phyloP scores from a whole-genome alignment of 768 basidiomycete species.

The Grammothele lineata region DNA sequence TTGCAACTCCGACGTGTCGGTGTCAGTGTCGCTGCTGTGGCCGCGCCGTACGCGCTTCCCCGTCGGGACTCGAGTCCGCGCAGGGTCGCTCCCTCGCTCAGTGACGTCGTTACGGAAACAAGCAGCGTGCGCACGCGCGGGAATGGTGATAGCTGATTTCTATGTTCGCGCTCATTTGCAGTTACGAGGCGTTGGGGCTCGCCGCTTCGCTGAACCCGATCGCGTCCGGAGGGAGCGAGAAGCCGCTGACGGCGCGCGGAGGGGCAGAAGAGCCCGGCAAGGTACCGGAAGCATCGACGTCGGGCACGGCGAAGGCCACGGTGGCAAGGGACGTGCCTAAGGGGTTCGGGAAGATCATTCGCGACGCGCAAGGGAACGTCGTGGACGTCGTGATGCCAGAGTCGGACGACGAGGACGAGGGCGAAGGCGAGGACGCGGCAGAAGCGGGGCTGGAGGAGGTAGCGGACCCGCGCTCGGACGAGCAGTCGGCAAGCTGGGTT shows the following conservation, averaged over 20 bases:
- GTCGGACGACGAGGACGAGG: conserved; percentile 52
- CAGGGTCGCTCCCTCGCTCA: no score
- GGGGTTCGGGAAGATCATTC: conserved; percentile 77
- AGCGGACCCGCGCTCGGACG: conserved; percentile 20
- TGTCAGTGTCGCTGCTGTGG: no score
- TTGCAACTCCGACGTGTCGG: no score
- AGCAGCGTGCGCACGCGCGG: no score
- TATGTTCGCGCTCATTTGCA: conserved; percentile 34
- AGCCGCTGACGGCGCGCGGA: conserved; percentile 12
- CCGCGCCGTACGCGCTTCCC: no score
- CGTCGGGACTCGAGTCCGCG: no score
- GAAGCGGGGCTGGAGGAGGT: conserved; percentile 38
- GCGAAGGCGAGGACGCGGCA: conserved; percentile 19
- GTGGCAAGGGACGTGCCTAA: conserved; percentile 36
- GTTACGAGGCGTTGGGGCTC: conserved; percentile 78
- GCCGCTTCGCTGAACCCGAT: conserved; percentile 62
- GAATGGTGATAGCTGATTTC: no score
- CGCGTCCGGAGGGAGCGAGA: conserved; percentile 66
- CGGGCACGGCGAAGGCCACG: background rate
- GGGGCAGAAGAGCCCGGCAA: conserved; percentile 1
- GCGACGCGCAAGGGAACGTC: conserved; percentile 76
- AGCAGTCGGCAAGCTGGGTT: conserved; percentile 22
- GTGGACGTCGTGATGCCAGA: conserved; percentile 48
- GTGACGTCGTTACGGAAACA: no score
- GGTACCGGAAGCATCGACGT: conserved; percentile 20